Base-by-base conservation (phyloP, 1,284 basidiomycete genomes). In the Porogramme epimiltina region DNA sequence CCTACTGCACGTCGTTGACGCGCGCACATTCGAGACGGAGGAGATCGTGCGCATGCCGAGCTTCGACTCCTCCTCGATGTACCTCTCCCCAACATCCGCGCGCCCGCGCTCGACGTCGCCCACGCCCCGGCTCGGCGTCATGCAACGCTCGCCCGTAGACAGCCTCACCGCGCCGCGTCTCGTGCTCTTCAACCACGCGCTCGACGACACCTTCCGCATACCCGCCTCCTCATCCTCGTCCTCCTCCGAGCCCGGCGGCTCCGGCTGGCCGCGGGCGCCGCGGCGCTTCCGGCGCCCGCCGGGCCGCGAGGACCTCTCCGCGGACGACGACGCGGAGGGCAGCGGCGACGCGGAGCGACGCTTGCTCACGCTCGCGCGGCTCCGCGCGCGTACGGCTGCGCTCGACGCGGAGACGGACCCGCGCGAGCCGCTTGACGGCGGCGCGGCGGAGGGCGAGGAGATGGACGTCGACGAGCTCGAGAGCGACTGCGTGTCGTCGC, bases 21-120 rank as follows among this genome's bases (percentile, higher is more conserved):
- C 90, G 3, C 78, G 84, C 39, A 92, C 89, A 0, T 93, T 92
- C 59, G 86, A 90, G 60, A 79, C 78, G 3, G 83, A 89, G 56
- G 82, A 91, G 57, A 78, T 88, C 22, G 67, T 93, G 26, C 78
- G 77, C 47, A 77, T 91, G 40, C 88, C 89, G 3, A 62, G 64
- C 19, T 61, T 74, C 46, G 67, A 66, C 33, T 54, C 65, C 24
- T 59, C 61, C 2, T 41, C 55, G 11, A 37, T 51, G 26, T 39
- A 46, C 59, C 61, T 34, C 54, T 56, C 42, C 49, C 59, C 42
- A 62, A 64, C 51, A 51, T 45, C 63, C n/a, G 44, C 55, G 3
- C 61, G 61, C 13, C 66, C 61, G 33, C 63, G 63, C 33, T 66
- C 65, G 26, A 54, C 52, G 33, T 70, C 62, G 36, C 66, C 61